Conservation (phyloP, 805 yeast genomes). For the Spathaspora girioi region DNA sequence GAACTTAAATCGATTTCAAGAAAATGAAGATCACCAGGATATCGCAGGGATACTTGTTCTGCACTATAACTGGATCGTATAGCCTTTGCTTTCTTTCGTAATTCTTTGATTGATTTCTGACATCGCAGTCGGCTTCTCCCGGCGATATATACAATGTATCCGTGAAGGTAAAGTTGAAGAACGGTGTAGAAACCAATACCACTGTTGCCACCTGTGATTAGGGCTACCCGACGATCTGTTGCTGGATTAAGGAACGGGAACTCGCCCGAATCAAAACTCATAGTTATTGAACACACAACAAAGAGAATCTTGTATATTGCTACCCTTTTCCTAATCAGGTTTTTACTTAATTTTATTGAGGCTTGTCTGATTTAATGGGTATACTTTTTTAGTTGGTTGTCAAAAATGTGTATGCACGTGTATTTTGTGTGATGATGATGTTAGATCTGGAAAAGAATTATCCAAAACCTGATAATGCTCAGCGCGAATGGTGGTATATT, state of each 20-base stretch:
- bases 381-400: too few species aligned
- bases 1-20: constrained; percentile 35
- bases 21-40: constrained; percentile 32
- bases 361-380: too few species aligned
- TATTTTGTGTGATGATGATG: too few species aligned
- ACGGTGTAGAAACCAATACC: constrained; percentile 81
- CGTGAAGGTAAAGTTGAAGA: constrained; percentile 74
- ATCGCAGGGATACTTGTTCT: constrained; percentile 18
- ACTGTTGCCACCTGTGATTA: constrained; percentile 78
- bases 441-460: too few species aligned
- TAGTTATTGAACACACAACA: background rate
- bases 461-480: too few species aligned
- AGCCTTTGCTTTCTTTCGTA: constrained; percentile 50
- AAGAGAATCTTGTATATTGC: too few species aligned
- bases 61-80: constrained; percentile 20
- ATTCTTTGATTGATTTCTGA: constrained; percentile 51
- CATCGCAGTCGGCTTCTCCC: constrained; percentile 63
- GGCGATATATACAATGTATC: constrained; percentile 69
- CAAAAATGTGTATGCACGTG: too few species aligned
- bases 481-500: too few species aligned
- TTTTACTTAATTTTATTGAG: too few species aligned
- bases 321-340: too few species aligned
- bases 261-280: constrained; percentile 19
- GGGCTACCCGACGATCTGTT: constrained; percentile 55
- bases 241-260: constrained; percentile 63